These are phyloP conservation scores for Thamnidium elegans DNA, from an alignment of 192 early-diverging fungal species.

Conservation along the genomic window DNA sequence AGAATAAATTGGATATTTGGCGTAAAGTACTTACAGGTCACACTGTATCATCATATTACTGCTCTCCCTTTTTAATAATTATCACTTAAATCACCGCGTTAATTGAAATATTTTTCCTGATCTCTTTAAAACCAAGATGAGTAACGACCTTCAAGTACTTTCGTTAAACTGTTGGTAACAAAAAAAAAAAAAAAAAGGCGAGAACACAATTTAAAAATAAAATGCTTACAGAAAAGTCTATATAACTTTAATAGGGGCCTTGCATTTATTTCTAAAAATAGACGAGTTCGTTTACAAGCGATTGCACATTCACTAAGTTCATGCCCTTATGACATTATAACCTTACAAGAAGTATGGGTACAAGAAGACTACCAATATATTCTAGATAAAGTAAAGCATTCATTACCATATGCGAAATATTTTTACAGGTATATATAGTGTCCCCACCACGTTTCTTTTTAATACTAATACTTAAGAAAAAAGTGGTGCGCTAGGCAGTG, in stretches of 20 bases:
- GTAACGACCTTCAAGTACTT: slow-evolving; percentile 32
- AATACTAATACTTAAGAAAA: background rate
- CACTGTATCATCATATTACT: too few species aligned
- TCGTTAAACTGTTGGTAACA: slow-evolving; percentile 54
- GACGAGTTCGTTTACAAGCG: slow-evolving; percentile 40
- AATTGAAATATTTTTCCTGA: slow-evolving; percentile 44
- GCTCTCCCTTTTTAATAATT: too few species aligned
- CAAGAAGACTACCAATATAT: slow-evolving; percentile 36
- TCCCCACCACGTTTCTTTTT: too few species aligned
- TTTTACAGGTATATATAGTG: slow-evolving; percentile 36
- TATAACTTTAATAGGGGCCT: slow-evolving; percentile 44
- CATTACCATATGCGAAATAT: slow-evolving; percentile 35
- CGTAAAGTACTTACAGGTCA: too few species aligned
- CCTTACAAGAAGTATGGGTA: slow-evolving; percentile 51
- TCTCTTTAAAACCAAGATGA: background rate
- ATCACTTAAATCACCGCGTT: slow-evolving; percentile 24
- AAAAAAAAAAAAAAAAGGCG: background rate
- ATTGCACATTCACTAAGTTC: slow-evolving; percentile 45
- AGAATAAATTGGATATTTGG: too few species aligned
- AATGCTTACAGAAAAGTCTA: background rate
- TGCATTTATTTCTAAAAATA: slow-evolving; percentile 42
- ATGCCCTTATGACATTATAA: slow-evolving; percentile 37
- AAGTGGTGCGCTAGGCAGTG: slow-evolving; percentile 42
- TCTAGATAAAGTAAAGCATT: slow-evolving; percentile 13
- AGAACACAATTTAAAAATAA: background rate